A percentile compares a stretch with the other conserved stretches of the same genome.
Evolutionary conservation across 2,329 filamentous ascomycete species (phyloP).

Genomic region (Talaromyces atroroseus): DNA sequence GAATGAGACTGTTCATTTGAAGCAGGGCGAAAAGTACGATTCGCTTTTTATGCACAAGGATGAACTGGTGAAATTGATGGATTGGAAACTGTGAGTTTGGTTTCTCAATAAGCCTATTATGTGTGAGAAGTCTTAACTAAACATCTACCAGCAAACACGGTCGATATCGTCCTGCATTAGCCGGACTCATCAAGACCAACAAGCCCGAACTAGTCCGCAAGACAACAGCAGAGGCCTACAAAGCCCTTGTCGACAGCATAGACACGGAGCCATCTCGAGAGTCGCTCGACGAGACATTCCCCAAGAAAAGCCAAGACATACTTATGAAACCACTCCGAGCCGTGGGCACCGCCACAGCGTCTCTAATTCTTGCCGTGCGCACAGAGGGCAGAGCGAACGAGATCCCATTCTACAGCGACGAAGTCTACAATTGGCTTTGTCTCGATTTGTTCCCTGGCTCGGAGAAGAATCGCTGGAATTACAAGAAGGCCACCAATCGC

Average conservation of each 20-base stretch:
- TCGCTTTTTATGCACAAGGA: constrained; percentile 21
- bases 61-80: constrained; percentile 34
- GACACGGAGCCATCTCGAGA: constrained; percentile 1
- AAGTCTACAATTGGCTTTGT: constrained; percentile 35
- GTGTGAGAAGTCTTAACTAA: neutral
- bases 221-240: constrained; percentile 26
- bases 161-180: constrained; percentile 33
- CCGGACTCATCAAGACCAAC: constrained; percentile 37
- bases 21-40: constrained; percentile 6
- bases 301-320: constrained; percentile 26
- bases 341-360: constrained; percentile 40
- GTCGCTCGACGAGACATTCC: constrained; percentile 21
- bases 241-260: constrained; percentile 13
- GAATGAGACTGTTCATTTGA: constrained; percentile 17
- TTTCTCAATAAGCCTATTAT: constrained; percentile 16
- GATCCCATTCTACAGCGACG: constrained; percentile 41
- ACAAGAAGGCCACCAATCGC: constrained; percentile 16
- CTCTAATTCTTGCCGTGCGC: constrained; percentile 35
- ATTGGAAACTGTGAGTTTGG: constrained; percentile 41
- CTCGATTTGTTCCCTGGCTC: constrained; percentile 19
- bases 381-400: constrained; percentile 15
- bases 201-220: constrained; percentile 20
- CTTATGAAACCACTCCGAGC: constrained; percentile 34
- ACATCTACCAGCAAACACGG: constrained; percentile 34
- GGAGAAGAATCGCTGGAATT: constrained; percentile 13